A percentile compares a stretch with the other conserved stretches of the same genome.
These are phyloP conservation scores for Peronospora farinosa DNA, from an alignment of 352 stramenopile genomes.

Conservation along the genomic window DNA sequence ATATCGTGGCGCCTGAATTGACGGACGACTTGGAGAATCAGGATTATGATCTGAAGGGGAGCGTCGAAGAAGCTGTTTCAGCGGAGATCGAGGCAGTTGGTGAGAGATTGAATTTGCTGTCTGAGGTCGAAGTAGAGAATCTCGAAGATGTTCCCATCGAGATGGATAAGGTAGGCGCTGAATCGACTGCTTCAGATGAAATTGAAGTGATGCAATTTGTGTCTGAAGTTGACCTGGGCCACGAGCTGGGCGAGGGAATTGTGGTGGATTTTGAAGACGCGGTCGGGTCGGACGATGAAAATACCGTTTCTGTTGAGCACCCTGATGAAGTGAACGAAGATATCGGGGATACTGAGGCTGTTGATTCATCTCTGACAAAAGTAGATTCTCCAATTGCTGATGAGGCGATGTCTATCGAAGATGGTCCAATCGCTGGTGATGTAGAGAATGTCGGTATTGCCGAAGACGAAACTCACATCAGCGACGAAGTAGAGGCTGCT, in stretches of 20 bases:
- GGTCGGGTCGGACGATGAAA: conserved; percentile 4
- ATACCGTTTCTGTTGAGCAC: conserved; percentile 2
- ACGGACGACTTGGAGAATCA: conserved; percentile 1
- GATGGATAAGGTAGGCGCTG: not conserved
- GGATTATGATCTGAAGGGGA: not conserved
- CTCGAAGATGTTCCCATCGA: not conserved
- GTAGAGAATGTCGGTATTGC: conserved; percentile 1
- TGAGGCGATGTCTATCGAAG: not conserved
- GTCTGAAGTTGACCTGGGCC: conserved; percentile 5
- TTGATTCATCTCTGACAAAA: not conserved
- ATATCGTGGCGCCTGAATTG: not conserved
- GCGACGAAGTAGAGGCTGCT: conserved; percentile 2
- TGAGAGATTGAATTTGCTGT: conserved; percentile 1
- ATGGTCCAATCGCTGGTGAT: conserved; percentile 3
- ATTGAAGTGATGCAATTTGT: conserved; percentile 5
- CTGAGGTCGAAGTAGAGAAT: conserved; percentile 1
- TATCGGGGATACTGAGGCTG: conserved; percentile 1
- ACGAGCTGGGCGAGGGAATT: conserved; percentile 8
- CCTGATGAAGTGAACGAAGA: conserved; percentile 1
- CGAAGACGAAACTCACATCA: conserved; percentile 3
- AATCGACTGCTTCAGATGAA: not conserved
- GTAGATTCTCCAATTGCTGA: not conserved
- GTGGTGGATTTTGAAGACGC: conserved; percentile 16
- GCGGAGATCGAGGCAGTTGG: not conserved
- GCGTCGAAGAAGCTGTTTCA: conserved; percentile 2